Evolutionary conservation across 2,329 filamentous ascomycete species (phyloP).

Genomic region (Diaporthe ilicicola): DNA sequence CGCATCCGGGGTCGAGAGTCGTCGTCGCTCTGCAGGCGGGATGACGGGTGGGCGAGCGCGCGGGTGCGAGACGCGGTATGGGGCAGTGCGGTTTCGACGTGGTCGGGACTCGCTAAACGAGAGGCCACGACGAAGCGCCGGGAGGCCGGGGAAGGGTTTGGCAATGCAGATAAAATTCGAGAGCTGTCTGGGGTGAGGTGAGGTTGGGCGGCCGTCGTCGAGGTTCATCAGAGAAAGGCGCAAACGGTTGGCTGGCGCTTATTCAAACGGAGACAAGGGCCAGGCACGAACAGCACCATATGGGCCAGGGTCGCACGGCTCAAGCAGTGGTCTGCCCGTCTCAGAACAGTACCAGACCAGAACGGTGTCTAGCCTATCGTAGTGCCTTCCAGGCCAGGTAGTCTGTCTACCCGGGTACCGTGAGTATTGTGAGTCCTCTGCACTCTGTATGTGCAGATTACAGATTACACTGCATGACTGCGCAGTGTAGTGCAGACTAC

Average conservation of each 20-base stretch:
- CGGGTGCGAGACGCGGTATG: slow-evolving; percentile 29
- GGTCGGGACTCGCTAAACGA: slow-evolving; percentile 28
- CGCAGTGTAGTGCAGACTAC: too few relatives aligned
- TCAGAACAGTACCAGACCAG: slow-evolving; percentile 13
- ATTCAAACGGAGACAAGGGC: slow-evolving; percentile 26
- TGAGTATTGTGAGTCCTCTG: too few relatives aligned
- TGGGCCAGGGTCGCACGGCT: slow-evolving; percentile 12
- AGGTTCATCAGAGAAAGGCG: background rate
- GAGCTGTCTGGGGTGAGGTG: slow-evolving; percentile 17
- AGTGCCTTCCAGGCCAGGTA: too few relatives aligned
- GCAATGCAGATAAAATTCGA: background rate
- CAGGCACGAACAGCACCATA: slow-evolving; percentile 8
- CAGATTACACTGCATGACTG: too few relatives aligned
- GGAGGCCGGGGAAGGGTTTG: background rate
- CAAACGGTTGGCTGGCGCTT: slow-evolving; percentile 32
- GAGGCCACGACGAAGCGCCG: slow-evolving; percentile 33
- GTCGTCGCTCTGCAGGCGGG: background rate
- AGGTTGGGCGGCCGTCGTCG: slow-evolving; percentile 25
- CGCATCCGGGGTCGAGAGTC: slow-evolving; percentile 20
- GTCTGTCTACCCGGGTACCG: background rate
- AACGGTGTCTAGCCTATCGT: background rate
- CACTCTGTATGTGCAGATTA: too few relatives aligned
- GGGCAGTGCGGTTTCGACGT: slow-evolving; percentile 37
- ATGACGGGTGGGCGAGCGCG: slow-evolving; percentile 15
- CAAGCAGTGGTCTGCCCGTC: slow-evolving; percentile 1